phyloP scores from a whole-genome alignment of 306 rosid genomes.

The Quercus engelmannii region DNA sequence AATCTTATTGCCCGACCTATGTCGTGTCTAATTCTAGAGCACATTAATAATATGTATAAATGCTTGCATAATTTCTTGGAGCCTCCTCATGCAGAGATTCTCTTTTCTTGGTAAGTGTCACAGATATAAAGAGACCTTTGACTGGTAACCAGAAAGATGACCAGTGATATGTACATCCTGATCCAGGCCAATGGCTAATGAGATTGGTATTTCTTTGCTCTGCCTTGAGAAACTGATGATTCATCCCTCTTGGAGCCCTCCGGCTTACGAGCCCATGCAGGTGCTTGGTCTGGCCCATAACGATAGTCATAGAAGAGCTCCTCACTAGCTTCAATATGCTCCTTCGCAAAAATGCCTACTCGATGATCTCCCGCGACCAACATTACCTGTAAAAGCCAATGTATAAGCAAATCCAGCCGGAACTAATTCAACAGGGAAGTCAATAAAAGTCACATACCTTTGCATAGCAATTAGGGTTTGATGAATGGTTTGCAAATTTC shows the following conservation, averaged over 20 bases:
- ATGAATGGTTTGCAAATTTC: conserved; percentile 96
- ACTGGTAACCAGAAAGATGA: not conserved
- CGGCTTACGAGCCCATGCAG: conserved; percentile 89
- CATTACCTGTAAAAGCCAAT: conserved; percentile 61
- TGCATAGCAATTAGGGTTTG: conserved; percentile 92
- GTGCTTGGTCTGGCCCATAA: conserved; percentile 87
- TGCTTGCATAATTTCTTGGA: not conserved
- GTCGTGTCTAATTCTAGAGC: not conserved
- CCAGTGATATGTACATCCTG: conserved; percentile 20
- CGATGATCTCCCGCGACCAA: conserved; percentile 97
- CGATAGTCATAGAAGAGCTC: conserved; percentile 96
- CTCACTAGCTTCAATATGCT: conserved; percentile 83
- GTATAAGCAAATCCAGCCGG: conserved; percentile 16
- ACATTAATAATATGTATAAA: not conserved
- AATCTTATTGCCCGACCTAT: not conserved
- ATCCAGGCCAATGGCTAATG: conserved; percentile 43
- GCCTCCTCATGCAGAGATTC: not conserved
- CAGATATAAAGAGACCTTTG: not conserved
- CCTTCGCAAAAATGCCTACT: conserved; percentile 96
- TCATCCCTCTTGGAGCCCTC: conserved; percentile 91
- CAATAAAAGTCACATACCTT: conserved; percentile 47
- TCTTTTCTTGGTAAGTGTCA: not conserved
- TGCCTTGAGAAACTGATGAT: conserved; percentile 63
- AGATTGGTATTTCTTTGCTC: conserved; percentile 96
- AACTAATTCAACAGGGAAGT: conserved; percentile 9